Conservation (phyloP, 352 stramenopile species). For the Globisporangium cylindrosporum region DNA sequence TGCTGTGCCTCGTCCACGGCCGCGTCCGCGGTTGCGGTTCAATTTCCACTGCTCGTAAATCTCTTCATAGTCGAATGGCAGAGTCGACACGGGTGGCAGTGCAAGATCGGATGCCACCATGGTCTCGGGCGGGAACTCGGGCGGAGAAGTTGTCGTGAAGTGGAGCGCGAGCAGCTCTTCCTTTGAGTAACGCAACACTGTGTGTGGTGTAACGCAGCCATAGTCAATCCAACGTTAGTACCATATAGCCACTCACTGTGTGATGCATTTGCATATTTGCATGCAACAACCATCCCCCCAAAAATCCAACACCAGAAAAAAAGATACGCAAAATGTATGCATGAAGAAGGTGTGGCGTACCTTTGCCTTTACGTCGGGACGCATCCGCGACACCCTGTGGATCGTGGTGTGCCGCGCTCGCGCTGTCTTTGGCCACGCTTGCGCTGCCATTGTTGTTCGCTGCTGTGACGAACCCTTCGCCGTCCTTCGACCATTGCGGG, state of each 20-base stretch:
- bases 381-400: constrained; percentile 24
- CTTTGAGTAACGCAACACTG: constrained; percentile 75
- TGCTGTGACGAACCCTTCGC: constrained; percentile 76
- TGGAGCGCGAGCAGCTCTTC: constrained; percentile 80
- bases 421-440: constrained; percentile 20
- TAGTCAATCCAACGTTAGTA: neutral
- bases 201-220: neutral
- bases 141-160: constrained; percentile 44
- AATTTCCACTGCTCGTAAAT: constrained; percentile 87
- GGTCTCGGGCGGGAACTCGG: constrained; percentile 59
- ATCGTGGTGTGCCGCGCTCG: constrained; percentile 20
- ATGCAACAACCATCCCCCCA: neutral
- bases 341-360: constrained; percentile 17
- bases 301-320: constrained; percentile 1
- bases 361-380: constrained; percentile 70
- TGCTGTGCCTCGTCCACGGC: constrained; percentile 54
- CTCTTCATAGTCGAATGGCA: constrained; percentile 87
- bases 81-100: constrained; percentile 62
- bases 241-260: neutral
- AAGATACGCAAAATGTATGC: constrained; percentile 4
- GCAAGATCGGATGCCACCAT: constrained; percentile 61
- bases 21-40: constrained; percentile 76
- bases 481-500: constrained; percentile 85
- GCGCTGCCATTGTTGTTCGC: constrained; percentile 9
- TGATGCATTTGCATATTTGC: neutral